These are phyloP conservation scores for Ramalina peruviana DNA, from an alignment of 495 filamentous ascomycete genomes.

Conservation along the genomic window DNA sequence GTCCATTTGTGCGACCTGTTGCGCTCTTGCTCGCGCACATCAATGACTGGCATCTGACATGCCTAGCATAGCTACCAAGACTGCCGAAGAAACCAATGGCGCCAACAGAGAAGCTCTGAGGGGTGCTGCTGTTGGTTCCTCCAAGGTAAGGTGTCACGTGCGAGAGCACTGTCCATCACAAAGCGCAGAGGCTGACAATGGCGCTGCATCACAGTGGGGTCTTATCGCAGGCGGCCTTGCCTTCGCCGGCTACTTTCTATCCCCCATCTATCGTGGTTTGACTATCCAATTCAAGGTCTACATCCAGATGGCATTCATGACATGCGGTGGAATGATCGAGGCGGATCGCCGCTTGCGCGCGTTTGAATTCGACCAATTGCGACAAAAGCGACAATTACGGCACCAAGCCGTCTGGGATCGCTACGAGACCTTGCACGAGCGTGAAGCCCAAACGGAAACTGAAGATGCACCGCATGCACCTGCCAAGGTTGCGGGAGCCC, in stretches of 20 bases:
- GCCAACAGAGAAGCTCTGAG: slow-evolving; percentile 49
- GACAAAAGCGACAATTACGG: slow-evolving; percentile 40
- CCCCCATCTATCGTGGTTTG: slow-evolving; percentile 65
- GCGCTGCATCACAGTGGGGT: slow-evolving; percentile 38
- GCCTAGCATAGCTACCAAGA: slow-evolving; percentile 3
- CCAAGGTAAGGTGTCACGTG: slow-evolving; percentile 29
- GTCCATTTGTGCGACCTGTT: no score
- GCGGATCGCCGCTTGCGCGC: slow-evolving; percentile 61
- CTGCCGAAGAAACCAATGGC: slow-evolving; percentile 32
- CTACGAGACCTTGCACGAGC: slow-evolving; percentile 21
- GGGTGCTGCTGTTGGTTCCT: slow-evolving; percentile 45
- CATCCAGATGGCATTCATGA: slow-evolving; percentile 80
- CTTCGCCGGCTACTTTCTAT: slow-evolving; percentile 40
- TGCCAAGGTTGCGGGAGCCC: slow-evolving; percentile 5
- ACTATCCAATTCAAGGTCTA: slow-evolving; percentile 89
- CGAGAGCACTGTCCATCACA: no score
- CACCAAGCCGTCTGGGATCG: slow-evolving; percentile 48
- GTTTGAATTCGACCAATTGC: slow-evolving; percentile 41
- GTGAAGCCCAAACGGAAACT: slow-evolving; percentile 14
- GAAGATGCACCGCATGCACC: slow-evolving; percentile 12
- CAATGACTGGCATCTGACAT: slow-evolving; percentile 1
- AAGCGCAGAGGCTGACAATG: not conserved
- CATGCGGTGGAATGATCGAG: slow-evolving; percentile 69
- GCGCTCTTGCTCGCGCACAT: no score
- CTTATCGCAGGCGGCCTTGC: slow-evolving; percentile 40